Evolutionary conservation across 163 green algal genomes (phyloP).

Genomic region (Coccomyxa subellipsoidea): DNA sequence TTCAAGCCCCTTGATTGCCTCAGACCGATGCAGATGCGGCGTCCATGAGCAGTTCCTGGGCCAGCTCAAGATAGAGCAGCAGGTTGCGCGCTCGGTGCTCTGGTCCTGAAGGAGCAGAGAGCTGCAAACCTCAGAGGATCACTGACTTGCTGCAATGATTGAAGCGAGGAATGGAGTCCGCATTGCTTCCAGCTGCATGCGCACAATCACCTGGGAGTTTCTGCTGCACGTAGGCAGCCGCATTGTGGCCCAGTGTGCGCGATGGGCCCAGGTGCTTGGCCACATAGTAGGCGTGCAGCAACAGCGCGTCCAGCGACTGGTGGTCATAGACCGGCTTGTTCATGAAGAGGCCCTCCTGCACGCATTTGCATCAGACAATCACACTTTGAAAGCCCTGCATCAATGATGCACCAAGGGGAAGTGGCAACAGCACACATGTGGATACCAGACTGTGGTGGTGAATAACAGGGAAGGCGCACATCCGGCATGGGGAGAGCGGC

Average conservation of each 20-base stretch:
- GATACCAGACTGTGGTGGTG: neutral
- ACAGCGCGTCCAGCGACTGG: neutral
- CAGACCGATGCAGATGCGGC: too few species aligned
- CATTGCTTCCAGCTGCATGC: too few species aligned
- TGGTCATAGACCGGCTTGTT: slow-evolving; percentile 3
- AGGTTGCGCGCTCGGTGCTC: neutral
- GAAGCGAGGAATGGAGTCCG: too few species aligned
- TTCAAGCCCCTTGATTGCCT: too few species aligned
- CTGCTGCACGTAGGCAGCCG: neutral
- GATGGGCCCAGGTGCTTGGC: neutral
- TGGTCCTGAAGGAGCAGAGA: too few species aligned
- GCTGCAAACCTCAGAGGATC: too few species aligned
- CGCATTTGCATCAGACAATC: neutral
- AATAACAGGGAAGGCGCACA: neutral
- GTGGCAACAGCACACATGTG: neutral
- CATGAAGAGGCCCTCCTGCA: slow-evolving; percentile 11
- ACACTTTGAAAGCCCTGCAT: neutral
- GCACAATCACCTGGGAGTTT: neutral
- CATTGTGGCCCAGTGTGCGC: neutral
- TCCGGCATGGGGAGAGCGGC: slow-evolving; percentile 1
- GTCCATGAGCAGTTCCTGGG: neutral
- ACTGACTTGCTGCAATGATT: too few species aligned
- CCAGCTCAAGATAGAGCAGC: neutral
- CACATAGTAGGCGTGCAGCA: neutral
- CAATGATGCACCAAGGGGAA: neutral